These are phyloP conservation scores for Diophrys appendiculata DNA, from an alignment of 73 alveolate genomes.

Conservation along the genomic window DNA sequence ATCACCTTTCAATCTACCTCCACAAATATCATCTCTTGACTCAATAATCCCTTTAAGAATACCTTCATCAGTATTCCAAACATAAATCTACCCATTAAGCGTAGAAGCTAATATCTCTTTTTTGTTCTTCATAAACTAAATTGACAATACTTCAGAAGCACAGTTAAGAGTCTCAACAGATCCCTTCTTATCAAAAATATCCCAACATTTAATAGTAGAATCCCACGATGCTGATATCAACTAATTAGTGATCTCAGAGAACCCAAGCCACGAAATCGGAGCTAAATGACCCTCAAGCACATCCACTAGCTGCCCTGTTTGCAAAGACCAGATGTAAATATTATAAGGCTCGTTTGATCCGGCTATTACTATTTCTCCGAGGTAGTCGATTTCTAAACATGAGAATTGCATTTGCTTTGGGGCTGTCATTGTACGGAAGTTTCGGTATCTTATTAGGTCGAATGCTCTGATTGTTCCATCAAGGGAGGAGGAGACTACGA, in stretches of 20 bases:
- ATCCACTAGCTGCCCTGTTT: slow-evolving; percentile 92
- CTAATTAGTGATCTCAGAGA: slow-evolving; percentile 68
- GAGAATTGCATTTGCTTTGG: slow-evolving; percentile 87
- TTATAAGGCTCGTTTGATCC: slow-evolving; percentile 93
- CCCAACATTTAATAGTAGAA: slow-evolving; percentile 90
- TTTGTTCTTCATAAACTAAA: slow-evolving; percentile 71
- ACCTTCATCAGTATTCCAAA: slow-evolving; percentile 88
- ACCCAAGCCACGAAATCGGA: slow-evolving; percentile 79
- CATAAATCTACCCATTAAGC: slow-evolving; percentile 85
- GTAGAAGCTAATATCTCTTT: slow-evolving; percentile 89
- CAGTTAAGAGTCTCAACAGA: slow-evolving; percentile 68
- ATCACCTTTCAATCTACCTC: slow-evolving; percentile 90
- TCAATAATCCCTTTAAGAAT: slow-evolving; percentile 78
- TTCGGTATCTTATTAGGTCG: slow-evolving; percentile 89
- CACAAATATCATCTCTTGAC: slow-evolving; percentile 85
- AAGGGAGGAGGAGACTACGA: slow-evolving; percentile 77
- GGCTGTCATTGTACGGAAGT: slow-evolving; percentile 88
- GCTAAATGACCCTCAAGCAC: slow-evolving; percentile 90
- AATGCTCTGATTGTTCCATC: slow-evolving; percentile 97
- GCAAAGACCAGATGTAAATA: slow-evolving; percentile 85
- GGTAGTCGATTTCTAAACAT: slow-evolving; percentile 83
- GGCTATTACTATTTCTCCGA: slow-evolving; percentile 88
- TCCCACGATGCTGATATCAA: slow-evolving; percentile 95
- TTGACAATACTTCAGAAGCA: slow-evolving; percentile 12
- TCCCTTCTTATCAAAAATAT: slow-evolving; percentile 83